Percentiles rank a stretch among this genome's conserved stretches.
Evolutionary conservation across 2,329 filamentous ascomycete species (phyloP).

Genomic region (Fonsecaea nubica): DNA sequence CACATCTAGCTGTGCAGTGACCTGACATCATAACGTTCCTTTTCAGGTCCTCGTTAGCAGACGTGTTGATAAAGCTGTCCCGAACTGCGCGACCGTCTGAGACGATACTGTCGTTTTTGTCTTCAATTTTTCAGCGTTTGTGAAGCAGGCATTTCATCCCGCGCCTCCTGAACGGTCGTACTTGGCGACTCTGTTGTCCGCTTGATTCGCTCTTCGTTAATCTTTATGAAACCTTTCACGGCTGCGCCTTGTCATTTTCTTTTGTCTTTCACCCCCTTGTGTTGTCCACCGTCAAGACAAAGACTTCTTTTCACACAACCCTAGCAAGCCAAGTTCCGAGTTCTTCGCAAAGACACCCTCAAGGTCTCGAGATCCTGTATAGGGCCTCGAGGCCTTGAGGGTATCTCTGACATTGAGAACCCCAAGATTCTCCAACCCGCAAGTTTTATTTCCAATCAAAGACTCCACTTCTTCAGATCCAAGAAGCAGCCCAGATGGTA

Average conservation of each 20-base stretch:
- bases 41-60: neutral
- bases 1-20: neutral
- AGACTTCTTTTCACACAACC: neutral
- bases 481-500: neutral
- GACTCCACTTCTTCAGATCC: neutral
- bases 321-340: neutral
- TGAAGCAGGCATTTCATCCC: neutral
- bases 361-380: slow-evolving; percentile 22
- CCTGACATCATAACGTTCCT: neutral
- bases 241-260: slow-evolving; percentile 1
- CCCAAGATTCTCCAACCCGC: neutral
- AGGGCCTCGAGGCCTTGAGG: slow-evolving; percentile 21
- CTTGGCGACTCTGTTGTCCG: neutral
- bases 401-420: neutral
- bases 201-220: neutral
- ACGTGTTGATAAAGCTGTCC: neutral
- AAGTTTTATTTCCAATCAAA: neutral
- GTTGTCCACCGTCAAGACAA: slow-evolving; percentile 6
- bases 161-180: neutral
- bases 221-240: neutral
- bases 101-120: neutral
- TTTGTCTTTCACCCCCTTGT: neutral
- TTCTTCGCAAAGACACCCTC: neutral
- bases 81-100: neutral
- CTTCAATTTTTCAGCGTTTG: neutral